Conservation (phyloP, 192 early-diverging fungal species). For the Coemansia umbellata region DNA sequence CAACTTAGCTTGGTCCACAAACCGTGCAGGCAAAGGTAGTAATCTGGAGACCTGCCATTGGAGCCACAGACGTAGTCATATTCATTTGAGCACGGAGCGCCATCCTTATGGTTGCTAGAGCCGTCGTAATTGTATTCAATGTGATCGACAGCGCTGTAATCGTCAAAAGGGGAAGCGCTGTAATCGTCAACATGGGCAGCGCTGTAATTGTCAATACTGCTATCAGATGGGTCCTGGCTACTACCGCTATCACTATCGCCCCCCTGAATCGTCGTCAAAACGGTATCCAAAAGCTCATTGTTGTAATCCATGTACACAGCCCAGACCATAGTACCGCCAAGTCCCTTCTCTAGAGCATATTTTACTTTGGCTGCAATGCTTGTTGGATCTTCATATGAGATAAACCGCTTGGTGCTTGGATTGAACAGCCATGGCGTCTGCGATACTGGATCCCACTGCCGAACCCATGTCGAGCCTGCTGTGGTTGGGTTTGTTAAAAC, state of each 20-base stretch:
- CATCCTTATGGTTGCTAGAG: not conserved
- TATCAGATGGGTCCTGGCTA: too few species aligned
- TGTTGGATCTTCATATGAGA: conserved; percentile 68
- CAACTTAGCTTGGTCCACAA: not conserved
- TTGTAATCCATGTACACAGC: conserved; percentile 60
- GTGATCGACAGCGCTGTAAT: too few species aligned
- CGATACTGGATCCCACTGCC: conserved; percentile 56
- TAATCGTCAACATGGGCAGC: too few species aligned
- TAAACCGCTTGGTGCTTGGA: conserved; percentile 51
- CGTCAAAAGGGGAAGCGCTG: too few species aligned
- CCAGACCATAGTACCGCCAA: conserved; percentile 71
- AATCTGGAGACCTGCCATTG: not conserved
- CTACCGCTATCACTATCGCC: not conserved
- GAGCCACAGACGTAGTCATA: not conserved
- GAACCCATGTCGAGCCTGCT: conserved; percentile 53
- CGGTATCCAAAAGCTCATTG: conserved; percentile 51
- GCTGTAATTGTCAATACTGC: too few species aligned
- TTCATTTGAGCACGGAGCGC: not conserved
- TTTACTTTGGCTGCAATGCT: conserved; percentile 57
- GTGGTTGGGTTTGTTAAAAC: conserved; percentile 11
- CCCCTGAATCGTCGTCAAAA: not conserved
- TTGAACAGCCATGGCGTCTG: conserved; percentile 73
- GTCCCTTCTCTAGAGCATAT: conserved; percentile 53
- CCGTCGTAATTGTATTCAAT: too few species aligned
- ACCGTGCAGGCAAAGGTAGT: not conserved